Evolutionary conservation across 345 rosid genomes (phyloP), one percentile per base, ranked within the genome.

Genomic region (Salix udensis): DNA sequence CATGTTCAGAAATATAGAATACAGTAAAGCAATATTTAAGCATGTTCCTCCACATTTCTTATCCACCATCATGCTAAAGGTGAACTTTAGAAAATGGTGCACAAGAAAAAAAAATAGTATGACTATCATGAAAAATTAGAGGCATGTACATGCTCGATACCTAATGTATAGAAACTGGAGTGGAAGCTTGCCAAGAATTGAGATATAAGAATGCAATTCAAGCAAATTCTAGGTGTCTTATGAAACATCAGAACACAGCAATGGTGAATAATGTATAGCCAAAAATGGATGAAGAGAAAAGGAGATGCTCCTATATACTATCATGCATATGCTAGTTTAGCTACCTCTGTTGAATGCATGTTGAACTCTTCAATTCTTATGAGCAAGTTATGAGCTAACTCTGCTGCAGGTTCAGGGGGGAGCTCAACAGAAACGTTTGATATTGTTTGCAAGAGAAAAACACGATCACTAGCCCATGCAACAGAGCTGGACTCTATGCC

Each of bases 281-380:
- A 23, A 60, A 53, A 52, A 70, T 18, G 62, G 34, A 74, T 34
- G 71, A 66, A 69, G 23, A 13, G 34, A 28, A 77, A 6, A 69
- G 16, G 18, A 37, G 65, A 70, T 62, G 39, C 50, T 60, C 67
- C n/a, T 14, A 44, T 11, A 77, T 39, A 24, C 2, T 60, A 53
- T 12, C 62, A 68, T 68, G 65, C 37, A 60, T 4, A 72, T 6
- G 11, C 39, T 23, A 36, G 28, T 67, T 52, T 68, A 24, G 42
- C 46, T 96, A 96, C 99, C 98, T 93, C 96, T 58, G 96, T 93
- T 52, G 87, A 83, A 81, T 96, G 98, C 90, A 86, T 89, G 86
- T 86, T 84, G 87, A 93, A 96, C 78, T 87, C 88, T 82, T 91
- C 94, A 69, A 92, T 89, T 79, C 89, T 76, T 84, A 85, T 86